A percentile compares a stretch with the other conserved stretches of the same genome.
Conservation (phyloP, 140 eudicot species). For the Artemisia princeps region DNA sequence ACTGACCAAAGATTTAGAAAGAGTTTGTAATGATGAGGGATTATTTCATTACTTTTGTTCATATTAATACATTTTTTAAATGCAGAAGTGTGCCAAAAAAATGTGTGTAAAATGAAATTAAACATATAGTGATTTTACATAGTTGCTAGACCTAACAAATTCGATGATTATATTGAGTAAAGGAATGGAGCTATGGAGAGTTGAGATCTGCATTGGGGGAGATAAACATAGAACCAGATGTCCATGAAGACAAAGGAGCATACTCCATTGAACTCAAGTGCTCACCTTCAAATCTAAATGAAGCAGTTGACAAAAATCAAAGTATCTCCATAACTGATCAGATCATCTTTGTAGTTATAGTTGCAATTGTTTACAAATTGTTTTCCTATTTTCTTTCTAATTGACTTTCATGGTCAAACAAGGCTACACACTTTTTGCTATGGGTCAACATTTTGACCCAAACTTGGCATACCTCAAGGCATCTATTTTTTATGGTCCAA, state of each 20-base stretch:
- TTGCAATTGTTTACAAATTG: conserved; percentile 40
- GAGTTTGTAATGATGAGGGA: too few species aligned
- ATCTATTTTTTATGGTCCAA: conserved; percentile 21
- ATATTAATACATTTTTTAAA: too few species aligned
- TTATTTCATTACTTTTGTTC: too few species aligned
- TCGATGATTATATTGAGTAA: conserved; percentile 24
- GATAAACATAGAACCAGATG: conserved; percentile 48
- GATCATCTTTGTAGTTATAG: conserved; percentile 43
- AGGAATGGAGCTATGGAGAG: conserved; percentile 71
- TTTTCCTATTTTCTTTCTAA: conserved; percentile 24
- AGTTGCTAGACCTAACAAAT: conserved; percentile 19
- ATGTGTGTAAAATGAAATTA: too few species aligned
- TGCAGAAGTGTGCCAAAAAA: too few species aligned
- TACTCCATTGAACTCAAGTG: conserved; percentile 62
- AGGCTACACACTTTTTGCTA: conserved; percentile 7
- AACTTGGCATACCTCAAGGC: conserved; percentile 22
- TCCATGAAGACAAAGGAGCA: conserved; percentile 43
- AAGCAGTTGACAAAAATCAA: conserved; percentile 32
- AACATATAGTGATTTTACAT: not conserved
- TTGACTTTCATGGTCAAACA: conserved; percentile 22
- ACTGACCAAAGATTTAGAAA: too few species aligned
- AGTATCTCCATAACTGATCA: conserved; percentile 50
- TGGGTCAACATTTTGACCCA: conserved; percentile 11
- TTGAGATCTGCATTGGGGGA: conserved; percentile 59
- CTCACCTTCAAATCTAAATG: conserved; percentile 44